phyloP scores from a whole-genome alignment of 83 land plant genomes.

The Picea abies region DNA sequence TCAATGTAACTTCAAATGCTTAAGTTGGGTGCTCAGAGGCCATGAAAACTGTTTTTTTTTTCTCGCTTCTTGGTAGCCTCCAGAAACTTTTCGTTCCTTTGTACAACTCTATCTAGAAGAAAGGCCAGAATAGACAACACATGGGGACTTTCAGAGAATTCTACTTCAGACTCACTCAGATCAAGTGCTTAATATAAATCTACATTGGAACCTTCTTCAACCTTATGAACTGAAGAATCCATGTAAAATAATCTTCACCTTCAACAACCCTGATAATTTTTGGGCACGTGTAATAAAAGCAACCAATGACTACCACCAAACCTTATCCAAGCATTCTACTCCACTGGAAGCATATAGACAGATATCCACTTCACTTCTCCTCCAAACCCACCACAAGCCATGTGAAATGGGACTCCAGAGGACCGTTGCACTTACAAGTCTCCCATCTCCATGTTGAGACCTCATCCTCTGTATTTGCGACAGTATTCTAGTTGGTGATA shows the following conservation, averaged over 20 bases:
- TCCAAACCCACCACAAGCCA: too few species aligned
- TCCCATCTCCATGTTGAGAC: conserved; percentile 73
- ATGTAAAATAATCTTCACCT: too few species aligned
- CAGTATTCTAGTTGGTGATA: conserved; percentile 71
- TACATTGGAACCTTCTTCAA: neutral
- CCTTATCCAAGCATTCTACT: too few species aligned
- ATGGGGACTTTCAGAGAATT: neutral
- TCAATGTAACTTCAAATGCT: conserved; percentile 57
- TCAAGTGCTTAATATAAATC: neutral
- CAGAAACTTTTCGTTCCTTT: neutral
- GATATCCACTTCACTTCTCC: too few species aligned
- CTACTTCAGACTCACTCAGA: neutral
- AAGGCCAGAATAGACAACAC: neutral
- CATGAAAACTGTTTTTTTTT: conserved; percentile 52
- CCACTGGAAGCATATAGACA: too few species aligned
- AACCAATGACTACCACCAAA: too few species aligned
- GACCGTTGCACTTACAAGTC: neutral
- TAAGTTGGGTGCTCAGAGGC: conserved; percentile 52
- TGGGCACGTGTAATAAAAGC: too few species aligned
- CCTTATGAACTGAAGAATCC: neutral
- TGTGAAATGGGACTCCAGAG: too few species aligned
- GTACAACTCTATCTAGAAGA: conserved; percentile 2
- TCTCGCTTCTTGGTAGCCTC: neutral
- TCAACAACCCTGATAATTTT: too few species aligned
- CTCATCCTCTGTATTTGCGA: conserved; percentile 63